A percentile compares a stretch with the other conserved stretches of the same genome.
phyloP scores from a whole-genome alignment of 2,329 filamentous ascomycete species.

The Penicillium sp. region DNA sequence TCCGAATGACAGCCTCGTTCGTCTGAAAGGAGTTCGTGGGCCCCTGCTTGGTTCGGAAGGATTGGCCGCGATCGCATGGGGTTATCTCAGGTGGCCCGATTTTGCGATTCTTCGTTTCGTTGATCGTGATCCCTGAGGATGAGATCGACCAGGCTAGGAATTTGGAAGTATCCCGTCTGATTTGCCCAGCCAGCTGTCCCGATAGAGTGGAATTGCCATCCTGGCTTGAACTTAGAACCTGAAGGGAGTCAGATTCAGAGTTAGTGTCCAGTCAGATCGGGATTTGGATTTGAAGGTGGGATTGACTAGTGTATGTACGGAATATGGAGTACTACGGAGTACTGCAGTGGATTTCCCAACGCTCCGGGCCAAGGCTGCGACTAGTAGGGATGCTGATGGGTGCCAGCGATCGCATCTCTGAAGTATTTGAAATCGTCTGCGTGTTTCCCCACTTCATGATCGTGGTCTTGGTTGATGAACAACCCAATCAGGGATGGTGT shows the following conservation, averaged over 20 bases:
- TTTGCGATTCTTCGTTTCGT: background rate
- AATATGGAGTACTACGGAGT: no score
- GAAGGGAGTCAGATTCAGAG: no score
- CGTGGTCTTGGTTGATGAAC: background rate
- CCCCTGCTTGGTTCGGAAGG: background rate
- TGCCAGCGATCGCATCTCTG: slow-evolving; percentile 2
- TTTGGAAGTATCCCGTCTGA: background rate
- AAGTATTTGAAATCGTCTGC: slow-evolving; percentile 11
- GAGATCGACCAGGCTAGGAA: background rate
- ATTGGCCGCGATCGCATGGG: background rate
- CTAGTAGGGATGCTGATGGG: slow-evolving; percentile 18
- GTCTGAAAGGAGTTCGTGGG: background rate
- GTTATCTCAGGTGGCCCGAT: background rate
- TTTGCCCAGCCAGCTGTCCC: background rate
- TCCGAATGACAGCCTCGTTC: slow-evolving; percentile 4
- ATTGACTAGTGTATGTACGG: background rate
- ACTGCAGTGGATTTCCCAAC: slow-evolving; percentile 1
- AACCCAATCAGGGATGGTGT: background rate
- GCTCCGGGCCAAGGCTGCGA: slow-evolving; percentile 7
- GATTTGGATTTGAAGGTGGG: slow-evolving; percentile 1
- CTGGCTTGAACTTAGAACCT: background rate
- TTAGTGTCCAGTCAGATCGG: background rate
- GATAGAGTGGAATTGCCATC: background rate
- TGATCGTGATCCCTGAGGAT: background rate
- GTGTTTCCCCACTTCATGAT: background rate